These are phyloP conservation scores for Guillardia theta DNA, from an alignment of 78 protist species.

Conservation along the genomic window DNA sequence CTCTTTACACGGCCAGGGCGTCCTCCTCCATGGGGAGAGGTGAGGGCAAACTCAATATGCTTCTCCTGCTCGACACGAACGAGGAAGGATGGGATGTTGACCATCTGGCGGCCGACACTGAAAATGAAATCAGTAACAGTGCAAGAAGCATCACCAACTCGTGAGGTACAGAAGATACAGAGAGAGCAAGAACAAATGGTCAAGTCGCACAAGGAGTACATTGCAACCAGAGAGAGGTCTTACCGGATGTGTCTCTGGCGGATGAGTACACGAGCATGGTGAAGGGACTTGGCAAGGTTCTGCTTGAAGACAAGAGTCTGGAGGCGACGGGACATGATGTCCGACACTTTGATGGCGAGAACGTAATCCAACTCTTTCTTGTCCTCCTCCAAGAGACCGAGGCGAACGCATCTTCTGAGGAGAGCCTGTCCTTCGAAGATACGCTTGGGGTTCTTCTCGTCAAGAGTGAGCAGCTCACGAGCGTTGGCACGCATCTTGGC, in stretches of 20 bases:
- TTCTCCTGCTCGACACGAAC: constrained; percentile 96
- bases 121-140: background rate
- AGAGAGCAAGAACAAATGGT: too few relatives aligned
- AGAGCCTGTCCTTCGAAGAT: constrained; percentile 97
- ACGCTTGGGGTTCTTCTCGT: constrained; percentile 81
- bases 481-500: constrained; percentile 97
- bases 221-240: too few relatives aligned
- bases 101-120: constrained; percentile 98
- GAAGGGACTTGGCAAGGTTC: constrained; percentile 96
- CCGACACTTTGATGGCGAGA: constrained; percentile 90
- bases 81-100: constrained; percentile 96
- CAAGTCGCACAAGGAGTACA: too few relatives aligned
- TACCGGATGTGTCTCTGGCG: constrained; percentile 96
- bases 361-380: constrained; percentile 96
- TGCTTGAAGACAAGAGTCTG: constrained; percentile 95
- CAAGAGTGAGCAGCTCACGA: constrained; percentile 95
- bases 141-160: background rate
- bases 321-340: constrained; percentile 98
- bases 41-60: constrained; percentile 92
- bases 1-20: constrained; percentile 95
- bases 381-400: constrained; percentile 93
- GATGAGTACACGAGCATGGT: constrained; percentile 99
- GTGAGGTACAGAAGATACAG: too few relatives aligned
- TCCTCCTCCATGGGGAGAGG: constrained; percentile 86
- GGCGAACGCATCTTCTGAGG: constrained; percentile 88